Conservation (phyloP, 2,329 filamentous ascomycete genomes). For the Aspergillus tubingensis region DNA sequence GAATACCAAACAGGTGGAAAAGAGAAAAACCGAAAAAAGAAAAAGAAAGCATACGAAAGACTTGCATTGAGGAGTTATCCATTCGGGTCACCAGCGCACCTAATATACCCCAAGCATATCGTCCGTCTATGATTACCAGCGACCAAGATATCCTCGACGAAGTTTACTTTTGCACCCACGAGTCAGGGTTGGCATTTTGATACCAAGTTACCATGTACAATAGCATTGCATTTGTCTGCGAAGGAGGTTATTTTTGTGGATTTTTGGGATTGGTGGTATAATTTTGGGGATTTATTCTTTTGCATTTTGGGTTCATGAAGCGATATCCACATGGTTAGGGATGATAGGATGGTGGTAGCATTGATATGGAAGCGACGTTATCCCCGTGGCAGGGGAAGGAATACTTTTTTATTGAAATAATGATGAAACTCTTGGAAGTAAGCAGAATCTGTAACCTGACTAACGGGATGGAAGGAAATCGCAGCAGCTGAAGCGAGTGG, state of each 20-base stretch:
- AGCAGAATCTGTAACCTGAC: neutral
- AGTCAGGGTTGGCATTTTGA: neutral
- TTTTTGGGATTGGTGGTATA: neutral
- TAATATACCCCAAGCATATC: constrained; percentile 10
- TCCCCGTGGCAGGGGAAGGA: neutral
- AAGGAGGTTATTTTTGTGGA: neutral
- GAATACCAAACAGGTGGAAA: neutral
- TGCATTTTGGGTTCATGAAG: neutral
- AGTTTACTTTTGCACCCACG: neutral
- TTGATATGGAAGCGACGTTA: neutral
- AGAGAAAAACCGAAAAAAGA: neutral
- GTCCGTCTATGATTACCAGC: constrained; percentile 3
- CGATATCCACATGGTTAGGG: neutral
- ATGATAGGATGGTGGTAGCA: neutral
- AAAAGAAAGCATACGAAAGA: neutral
- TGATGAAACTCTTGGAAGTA: too few relatives aligned
- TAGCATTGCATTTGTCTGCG: constrained; percentile 6
- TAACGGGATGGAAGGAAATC: neutral
- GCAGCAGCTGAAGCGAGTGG: neutral
- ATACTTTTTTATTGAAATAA: neutral
- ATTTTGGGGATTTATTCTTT: neutral
- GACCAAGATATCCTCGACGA: constrained; percentile 2
- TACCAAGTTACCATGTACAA: constrained; percentile 3
- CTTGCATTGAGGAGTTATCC: neutral
- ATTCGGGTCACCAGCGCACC: neutral